Evolutionary conservation across 108 stramenopile species (phyloP), one percentile per base, ranked within the genome.

Genomic region (Nannochloropsis granulata): DNA sequence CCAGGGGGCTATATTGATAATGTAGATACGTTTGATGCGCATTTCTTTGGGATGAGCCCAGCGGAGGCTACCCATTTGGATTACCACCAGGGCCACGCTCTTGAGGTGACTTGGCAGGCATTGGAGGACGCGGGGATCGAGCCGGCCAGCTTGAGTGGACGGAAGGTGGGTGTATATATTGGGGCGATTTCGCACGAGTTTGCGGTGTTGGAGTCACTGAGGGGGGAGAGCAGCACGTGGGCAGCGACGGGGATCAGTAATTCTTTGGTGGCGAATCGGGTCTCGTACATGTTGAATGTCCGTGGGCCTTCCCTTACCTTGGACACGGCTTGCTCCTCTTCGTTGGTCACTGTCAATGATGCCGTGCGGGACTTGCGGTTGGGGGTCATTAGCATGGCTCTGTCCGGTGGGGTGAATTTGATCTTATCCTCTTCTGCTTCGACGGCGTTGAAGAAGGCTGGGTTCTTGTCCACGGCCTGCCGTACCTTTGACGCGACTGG

Each of bases 401-500:
- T 71, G n/a, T 16, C 56, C n/a, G 56, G 56, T n/a, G 56, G 56
- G 0, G 56, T 71, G 56, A 71, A 71, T 71, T 71, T 71, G 56
- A 71, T 71, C 56, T n/a, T 71, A 7, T 71, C 56, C 2, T 71
- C 24, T 21, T 16, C 43, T 83, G 82, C 82, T 16, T 82, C 14
- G n/a, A 78, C 56, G 23, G 85, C 85, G 44, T 82, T 25, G 82
- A 82, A 24, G 23, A 46, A 71, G 78, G 82, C 85, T 16, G 82
- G 85, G 12, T 83, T 86, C 25, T 23, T 78, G 21, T 82, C 82
- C 25, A 25, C 82, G 23, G 45, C 42, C 21, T 86, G 85, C 82
- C 82, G 78, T 25, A 78, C 82, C 44, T 86, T 86, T 13, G 85
- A 86, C 42, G 34, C 78, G 10, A 13, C n/a, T 24, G 88, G 85